Evolutionary conservation across 768 basidiomycete genomes (phyloP), one percentile per base, ranked within the genome.

Genomic region (Collybia sp.): DNA sequence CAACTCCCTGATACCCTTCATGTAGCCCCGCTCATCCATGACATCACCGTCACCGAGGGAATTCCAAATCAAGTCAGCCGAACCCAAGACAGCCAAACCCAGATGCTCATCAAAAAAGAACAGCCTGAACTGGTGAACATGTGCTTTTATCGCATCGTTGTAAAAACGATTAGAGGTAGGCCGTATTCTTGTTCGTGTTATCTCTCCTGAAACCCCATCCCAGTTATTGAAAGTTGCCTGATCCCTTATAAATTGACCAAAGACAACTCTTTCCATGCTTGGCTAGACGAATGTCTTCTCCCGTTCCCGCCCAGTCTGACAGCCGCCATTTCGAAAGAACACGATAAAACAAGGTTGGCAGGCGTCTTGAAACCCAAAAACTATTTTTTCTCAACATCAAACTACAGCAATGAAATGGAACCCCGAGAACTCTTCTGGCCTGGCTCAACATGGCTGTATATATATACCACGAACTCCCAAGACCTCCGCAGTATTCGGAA

Each of bases 201-300:
- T 25, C 42, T 30, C 42, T 18, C 18, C 19, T 30, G 34, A 10
- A 3, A 19, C 16, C 19, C 39, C 0, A 25, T 35, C 34, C 20
- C 47, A 77, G 76, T 59, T 2, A 71, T 79, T 66, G 75, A 79
- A 47, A 65, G 62, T 40, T 72, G 70, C 18, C 71, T 75, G 25
- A 56, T 69, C 5, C 68, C 68, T 3, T 77, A 75, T 47, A 62
- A 64, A 5, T 64, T 73, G 44, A 51, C 57, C 4, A 58, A 57
- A 18, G 56, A 64, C 20, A 56, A 65, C 13, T 59, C 59, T 13
- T 61, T 76, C 43, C 63, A 63, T 20, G 50, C 59, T 9, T 77
- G 76, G 75, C 53, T 77, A 12, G 58, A 52, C 8, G 19, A 47
- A 42, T 6, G 43, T 49, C 15, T 46, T 69, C 15, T 45, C 46